Evolutionary conservation across 1,284 basidiomycete species (phyloP).

Genomic region (Fomitopsis pinicola): DNA sequence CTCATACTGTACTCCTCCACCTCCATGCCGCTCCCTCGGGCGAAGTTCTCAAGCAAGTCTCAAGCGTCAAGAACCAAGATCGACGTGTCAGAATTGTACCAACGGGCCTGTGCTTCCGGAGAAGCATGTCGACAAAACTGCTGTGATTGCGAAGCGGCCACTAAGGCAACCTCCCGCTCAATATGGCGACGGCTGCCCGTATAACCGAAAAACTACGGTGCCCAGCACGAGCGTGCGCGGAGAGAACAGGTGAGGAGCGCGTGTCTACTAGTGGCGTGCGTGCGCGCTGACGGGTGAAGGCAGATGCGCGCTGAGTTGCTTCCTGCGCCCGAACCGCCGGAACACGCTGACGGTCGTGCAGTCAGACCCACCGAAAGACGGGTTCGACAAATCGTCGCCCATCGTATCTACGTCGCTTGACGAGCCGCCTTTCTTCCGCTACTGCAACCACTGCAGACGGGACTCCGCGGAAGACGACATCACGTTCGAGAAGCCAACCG

Average conservation of each 20-base stretch:
- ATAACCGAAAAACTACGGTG: no score
- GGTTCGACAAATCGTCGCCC: constrained; percentile 45
- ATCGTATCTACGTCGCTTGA: constrained; percentile 56
- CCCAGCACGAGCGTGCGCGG: constrained; percentile 95
- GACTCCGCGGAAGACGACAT: constrained; percentile 88
- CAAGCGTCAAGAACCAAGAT: no score
- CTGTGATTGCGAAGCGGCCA: no score
- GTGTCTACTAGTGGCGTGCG: not conserved
- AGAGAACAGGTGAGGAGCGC: constrained; percentile 75
- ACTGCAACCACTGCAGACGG: constrained; percentile 93
- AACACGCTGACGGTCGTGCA: constrained; percentile 87
- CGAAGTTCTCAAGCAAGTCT: no score
- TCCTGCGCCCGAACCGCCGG: constrained; percentile 89
- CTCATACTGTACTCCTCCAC: no score
- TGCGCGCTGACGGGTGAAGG: not conserved
- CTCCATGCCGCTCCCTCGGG: no score
- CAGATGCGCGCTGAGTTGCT: constrained; percentile 97
- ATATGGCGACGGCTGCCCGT: no score
- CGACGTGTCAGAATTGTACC: no score
- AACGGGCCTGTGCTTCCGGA: no score
- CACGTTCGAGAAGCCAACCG: constrained; percentile 94
- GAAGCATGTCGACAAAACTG: no score
- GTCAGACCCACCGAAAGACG: constrained; percentile 73
- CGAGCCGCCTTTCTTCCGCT: constrained; percentile 86
- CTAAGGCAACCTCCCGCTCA: no score